Evolutionary conservation across 805 yeast species (phyloP), one percentile per base, ranked within the genome.

Genomic region (Nakazawaea anatomiae): DNA sequence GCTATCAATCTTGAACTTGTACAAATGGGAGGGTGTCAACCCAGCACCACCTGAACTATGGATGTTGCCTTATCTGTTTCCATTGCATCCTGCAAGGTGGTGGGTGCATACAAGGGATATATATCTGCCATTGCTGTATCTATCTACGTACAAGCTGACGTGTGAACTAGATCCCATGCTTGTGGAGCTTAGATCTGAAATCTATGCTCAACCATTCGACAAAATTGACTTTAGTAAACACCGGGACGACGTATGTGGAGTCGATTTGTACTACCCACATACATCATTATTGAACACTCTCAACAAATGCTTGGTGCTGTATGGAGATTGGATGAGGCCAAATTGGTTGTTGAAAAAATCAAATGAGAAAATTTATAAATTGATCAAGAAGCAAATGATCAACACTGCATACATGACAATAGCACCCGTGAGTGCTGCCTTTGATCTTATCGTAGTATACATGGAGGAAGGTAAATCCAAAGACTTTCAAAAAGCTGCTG

Each of bases 41-140:
- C 99, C 99, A 3, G 96, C 97, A 1, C 99, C 99, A 3, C 92
- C 97, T 1, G 99, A 94, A 62, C 69, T 90, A 46, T 94, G 96
- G 94, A 67, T 85, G 52, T 66, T 92, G 41, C 99, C 99, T 1
- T 87, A 89, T 54, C 62, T 74, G 46, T 60, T 85, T 1, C 96
- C 96, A 0, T 73, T 90, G 40, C 98, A 94, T 62, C 99, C 99
- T 1, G 95, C 91, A 36, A 79, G 88, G 62, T 94, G 98, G 99
- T 94, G 99, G 99, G 97, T 92, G 27, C 99, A 94, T 62, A 91
- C 97, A 0, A 74, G 99, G 51, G 96, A 94, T 0, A 88, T 94
- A 27, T 94, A 91, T 60, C 66, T 87, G 35, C 91, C 98, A 0
- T 70, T 92, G 59, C 92, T 97, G 14, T 94, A 92, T 64, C 64